Conservation (phyloP, 1,284 basidiomycete genomes). For the Ustanciosporium gigantosporum region DNA sequence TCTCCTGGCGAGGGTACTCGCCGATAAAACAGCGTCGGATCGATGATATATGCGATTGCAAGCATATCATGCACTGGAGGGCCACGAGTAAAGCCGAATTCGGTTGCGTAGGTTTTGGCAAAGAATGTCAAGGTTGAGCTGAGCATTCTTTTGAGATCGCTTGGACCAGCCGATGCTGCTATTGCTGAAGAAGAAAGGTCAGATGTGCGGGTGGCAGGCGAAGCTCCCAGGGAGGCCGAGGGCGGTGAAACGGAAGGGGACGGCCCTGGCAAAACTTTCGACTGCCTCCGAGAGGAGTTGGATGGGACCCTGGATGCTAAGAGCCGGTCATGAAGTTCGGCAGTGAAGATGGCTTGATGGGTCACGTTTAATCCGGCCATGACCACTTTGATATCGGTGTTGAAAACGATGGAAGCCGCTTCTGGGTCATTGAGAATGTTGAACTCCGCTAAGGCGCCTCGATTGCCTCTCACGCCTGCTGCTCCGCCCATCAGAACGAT, state of each 20-base stretch:
- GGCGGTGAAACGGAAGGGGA: slow-evolving; percentile 12
- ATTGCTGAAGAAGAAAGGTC: slow-evolving; percentile 9
- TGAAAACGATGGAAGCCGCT: slow-evolving; percentile 48
- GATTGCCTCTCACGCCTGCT: slow-evolving; percentile 45
- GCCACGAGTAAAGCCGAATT: slow-evolving; percentile 48
- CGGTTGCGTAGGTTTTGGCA: slow-evolving; percentile 37
- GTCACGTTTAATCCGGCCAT: slow-evolving; percentile 56
- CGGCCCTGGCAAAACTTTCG: slow-evolving; percentile 5
- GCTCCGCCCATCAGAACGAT: slow-evolving; percentile 55
- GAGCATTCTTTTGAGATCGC: slow-evolving; percentile 31
- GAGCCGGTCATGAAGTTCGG: slow-evolving; percentile 36
- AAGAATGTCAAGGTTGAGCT: slow-evolving; percentile 50
- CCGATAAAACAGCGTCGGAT: slow-evolving; percentile 46
- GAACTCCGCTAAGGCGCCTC: slow-evolving; percentile 48
- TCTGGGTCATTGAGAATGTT: slow-evolving; percentile 56
- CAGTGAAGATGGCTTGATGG: slow-evolving; percentile 48
- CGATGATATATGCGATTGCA: slow-evolving; percentile 49
- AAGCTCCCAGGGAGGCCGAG: no score
- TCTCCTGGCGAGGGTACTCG: slow-evolving; percentile 34
- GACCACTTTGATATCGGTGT: slow-evolving; percentile 45
- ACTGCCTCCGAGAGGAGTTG: slow-evolving; percentile 23
- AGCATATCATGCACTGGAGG: slow-evolving; percentile 55
- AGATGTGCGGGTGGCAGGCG: not conserved
- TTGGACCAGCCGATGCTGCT: slow-evolving; percentile 12
- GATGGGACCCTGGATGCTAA: slow-evolving; percentile 12